Conservation (phyloP, 495 filamentous ascomycete genomes). For the Aspergillus mulundensis region DNA sequence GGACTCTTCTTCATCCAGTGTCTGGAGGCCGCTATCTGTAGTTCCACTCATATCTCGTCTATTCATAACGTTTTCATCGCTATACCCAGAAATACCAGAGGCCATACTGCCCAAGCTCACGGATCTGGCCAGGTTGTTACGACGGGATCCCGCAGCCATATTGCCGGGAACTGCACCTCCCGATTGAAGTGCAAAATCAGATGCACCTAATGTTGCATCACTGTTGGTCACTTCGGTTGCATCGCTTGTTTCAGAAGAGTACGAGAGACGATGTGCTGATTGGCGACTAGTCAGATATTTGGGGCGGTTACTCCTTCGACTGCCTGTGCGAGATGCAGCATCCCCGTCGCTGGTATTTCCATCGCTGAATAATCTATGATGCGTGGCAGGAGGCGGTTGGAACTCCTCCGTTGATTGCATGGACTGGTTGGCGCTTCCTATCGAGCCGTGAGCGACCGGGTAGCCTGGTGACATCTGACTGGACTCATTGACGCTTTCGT, state of each 20-base stretch:
- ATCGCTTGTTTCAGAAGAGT: conserved; percentile 65
- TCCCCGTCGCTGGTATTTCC: conserved; percentile 29
- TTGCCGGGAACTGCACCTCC: conserved; percentile 71
- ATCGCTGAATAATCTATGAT: conserved; percentile 31
- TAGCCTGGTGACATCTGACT: conserved; percentile 28
- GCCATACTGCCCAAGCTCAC: conserved; percentile 92
- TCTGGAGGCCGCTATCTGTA: conserved; percentile 52
- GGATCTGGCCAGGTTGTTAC: conserved; percentile 64
- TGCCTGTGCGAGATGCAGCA: conserved; percentile 23
- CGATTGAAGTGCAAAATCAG: conserved; percentile 80
- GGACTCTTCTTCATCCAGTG: conserved; percentile 58
- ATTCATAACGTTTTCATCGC: conserved; percentile 52
- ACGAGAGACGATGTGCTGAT: conserved; percentile 72
- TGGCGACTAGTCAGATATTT: conserved; percentile 71
- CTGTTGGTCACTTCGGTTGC: conserved; percentile 58
- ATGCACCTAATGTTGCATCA: conserved; percentile 70
- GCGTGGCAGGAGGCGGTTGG: conserved; percentile 32
- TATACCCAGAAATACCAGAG: conserved; percentile 78
- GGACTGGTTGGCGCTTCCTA: conserved; percentile 25
- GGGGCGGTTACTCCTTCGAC: conserved; percentile 51
- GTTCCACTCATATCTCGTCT: conserved; percentile 34
- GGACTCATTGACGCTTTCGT: conserved; percentile 17
- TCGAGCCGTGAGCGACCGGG: conserved; percentile 21
- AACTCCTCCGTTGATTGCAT: conserved; percentile 31
- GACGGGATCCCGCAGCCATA: conserved; percentile 36